Base-by-base conservation (phyloP, 2,329 filamentous ascomycete species). In the Xylariaceae sp. region DNA sequence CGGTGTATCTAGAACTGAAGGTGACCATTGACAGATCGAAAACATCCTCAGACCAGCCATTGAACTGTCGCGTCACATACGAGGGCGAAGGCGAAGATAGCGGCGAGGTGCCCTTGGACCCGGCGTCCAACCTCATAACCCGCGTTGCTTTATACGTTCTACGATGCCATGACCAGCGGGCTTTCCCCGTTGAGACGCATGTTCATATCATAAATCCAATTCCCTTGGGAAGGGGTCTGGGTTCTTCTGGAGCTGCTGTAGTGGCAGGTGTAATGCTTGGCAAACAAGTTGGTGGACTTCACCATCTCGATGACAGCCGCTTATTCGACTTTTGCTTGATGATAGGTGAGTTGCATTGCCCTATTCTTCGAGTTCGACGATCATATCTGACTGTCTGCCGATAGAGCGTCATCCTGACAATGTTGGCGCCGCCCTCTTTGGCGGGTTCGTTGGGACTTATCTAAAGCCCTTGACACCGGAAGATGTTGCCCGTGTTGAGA, bases 121-220 rank as follows among this genome's bases (percentile, higher is more conserved):
- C 94, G 16, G 87, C 93, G 66, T 82, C 83, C 66, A 99, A 99
- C 72, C 84, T 99, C 65, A 89, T 99, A 73, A 97, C 94, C 53
- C 85, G 92, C 57, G 93, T 94, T 50, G 93, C 94, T 43, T 81
- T 97, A 45, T 97, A 99, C 71, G 90, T 99, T 54, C 82, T 99
- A 59, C 83, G 92, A 72, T 97, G 94, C 76, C 89, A 97, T 75
- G 84, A 87, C 66, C 86, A 93, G 72, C 85, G 90, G 67, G 78
- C 81, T 44, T 99, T 97, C 73, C 93, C 94, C 38, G 72, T 76
- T 48, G 86, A 90, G 73, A 97, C 93, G 6, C 88, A 91, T 66
- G 88, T 99, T 48, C 93, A 97, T 74, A 91, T 99, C 75, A 86
- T 88, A 73, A 97, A 97, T 74, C 90, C 90, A 1, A 97, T 99